These are phyloP conservation scores for Erysimum pusillum DNA, from an alignment of 441 rosid genomes.

Conservation along the genomic window DNA sequence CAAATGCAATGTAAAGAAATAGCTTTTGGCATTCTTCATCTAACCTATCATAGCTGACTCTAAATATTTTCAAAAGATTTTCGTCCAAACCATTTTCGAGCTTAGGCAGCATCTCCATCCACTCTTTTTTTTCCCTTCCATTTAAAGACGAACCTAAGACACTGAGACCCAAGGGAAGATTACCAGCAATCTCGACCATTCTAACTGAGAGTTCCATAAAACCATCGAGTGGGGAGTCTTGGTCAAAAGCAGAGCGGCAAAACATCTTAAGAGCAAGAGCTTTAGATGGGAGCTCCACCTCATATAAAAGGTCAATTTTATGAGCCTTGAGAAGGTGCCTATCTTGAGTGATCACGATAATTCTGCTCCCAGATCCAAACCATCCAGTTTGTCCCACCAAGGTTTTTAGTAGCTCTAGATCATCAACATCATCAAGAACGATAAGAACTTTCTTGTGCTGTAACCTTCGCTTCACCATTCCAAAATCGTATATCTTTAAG, in stretches of 20 bases:
- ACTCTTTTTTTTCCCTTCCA: neutral
- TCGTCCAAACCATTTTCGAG: neutral
- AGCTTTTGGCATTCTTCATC: neutral
- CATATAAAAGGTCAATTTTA: neutral
- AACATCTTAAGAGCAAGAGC: conserved; percentile 37
- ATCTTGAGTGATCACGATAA: conserved; percentile 37
- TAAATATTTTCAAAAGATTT: neutral
- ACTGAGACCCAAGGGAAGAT: conserved; percentile 42
- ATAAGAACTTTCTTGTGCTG: too few relatives aligned
- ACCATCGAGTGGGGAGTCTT: conserved; percentile 5
- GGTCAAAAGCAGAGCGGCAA: conserved; percentile 25
- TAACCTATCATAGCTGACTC: conserved; percentile 20
- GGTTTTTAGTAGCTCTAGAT: too few relatives aligned
- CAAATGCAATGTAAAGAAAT: conserved; percentile 13
- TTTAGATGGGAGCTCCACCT: neutral
- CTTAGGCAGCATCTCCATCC: conserved; percentile 16
- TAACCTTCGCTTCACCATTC: too few relatives aligned
- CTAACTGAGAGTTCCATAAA: neutral
- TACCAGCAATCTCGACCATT: neutral
- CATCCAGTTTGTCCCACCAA: too few relatives aligned
- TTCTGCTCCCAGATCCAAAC: neutral
- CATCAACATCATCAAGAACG: too few relatives aligned
- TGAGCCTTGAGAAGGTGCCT: neutral
- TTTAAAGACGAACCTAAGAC: neutral
- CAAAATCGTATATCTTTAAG: too few relatives aligned